These are phyloP conservation scores for Wallacemonas sp. DNA, from an alignment of 208 protist genomes.

Conservation along the genomic window DNA sequence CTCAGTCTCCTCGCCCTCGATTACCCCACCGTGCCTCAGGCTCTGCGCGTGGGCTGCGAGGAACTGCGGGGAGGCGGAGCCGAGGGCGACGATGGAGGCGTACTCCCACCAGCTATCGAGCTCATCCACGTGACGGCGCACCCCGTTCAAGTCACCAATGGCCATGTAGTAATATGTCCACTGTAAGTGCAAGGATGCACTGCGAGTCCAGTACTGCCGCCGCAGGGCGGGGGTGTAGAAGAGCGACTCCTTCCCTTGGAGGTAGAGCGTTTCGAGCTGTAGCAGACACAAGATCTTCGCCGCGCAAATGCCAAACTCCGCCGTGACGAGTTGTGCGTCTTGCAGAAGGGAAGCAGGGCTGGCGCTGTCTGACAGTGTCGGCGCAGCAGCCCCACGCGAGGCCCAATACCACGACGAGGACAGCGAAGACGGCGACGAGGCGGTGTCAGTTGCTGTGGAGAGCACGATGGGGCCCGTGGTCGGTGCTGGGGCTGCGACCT, in stretches of 20 bases:
- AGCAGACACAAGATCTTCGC: conserved; percentile 17
- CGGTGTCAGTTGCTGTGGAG: too few species aligned
- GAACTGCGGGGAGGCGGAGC: conserved; percentile 11
- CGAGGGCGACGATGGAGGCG: conserved; percentile 15
- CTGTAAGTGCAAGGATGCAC: conserved; percentile 25
- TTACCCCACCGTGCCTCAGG: neutral
- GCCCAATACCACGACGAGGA: neutral
- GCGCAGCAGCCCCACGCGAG: too few species aligned
- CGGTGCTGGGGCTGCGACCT: too few species aligned
- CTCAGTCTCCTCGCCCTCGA: neutral
- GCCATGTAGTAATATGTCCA: conserved; percentile 53
- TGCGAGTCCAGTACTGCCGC: conserved; percentile 29
- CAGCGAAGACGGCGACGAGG: neutral
- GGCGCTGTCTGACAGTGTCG: neutral
- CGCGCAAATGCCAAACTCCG: conserved; percentile 3
- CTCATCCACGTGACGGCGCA: conserved; percentile 18
- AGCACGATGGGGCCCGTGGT: too few species aligned
- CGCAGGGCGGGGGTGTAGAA: conserved; percentile 12
- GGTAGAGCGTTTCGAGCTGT: conserved; percentile 23
- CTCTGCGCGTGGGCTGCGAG: neutral
- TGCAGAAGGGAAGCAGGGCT: neutral
- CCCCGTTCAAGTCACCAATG: conserved; percentile 30
- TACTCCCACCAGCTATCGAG: conserved; percentile 21
- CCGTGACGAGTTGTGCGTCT: neutral
- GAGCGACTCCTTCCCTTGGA: conserved; percentile 29